These are phyloP conservation scores for Diospyros kaki DNA, from an alignment of 148 eudicot genomes.

Conservation along the genomic window DNA sequence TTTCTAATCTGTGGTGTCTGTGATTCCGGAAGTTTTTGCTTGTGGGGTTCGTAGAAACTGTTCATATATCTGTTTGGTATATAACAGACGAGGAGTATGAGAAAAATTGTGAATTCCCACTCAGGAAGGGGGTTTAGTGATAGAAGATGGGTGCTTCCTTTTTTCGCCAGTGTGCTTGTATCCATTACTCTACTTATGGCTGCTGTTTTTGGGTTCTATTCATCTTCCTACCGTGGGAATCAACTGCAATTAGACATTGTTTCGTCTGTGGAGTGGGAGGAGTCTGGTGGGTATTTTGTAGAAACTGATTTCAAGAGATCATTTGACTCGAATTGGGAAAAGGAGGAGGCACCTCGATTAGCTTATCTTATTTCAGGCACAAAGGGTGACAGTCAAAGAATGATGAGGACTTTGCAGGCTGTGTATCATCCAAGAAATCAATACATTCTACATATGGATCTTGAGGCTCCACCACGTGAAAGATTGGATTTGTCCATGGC, in stretches of 20 bases:
- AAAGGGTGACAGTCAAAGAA: conserved; percentile 74
- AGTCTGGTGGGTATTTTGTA: conserved; percentile 44
- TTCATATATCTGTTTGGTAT: not conserved
- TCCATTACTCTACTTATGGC: conserved; percentile 44
- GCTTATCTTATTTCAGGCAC: conserved; percentile 87
- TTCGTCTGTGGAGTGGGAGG: conserved; percentile 26
- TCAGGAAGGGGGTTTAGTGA: conserved; percentile 53
- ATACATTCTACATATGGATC: conserved; percentile 75
- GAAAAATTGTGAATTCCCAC: conserved; percentile 50
- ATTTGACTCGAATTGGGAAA: conserved; percentile 15
- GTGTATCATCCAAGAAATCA: conserved; percentile 85
- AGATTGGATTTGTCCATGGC: conserved; percentile 66
- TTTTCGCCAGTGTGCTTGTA: conserved; percentile 52
- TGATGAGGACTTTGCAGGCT: conserved; percentile 75
- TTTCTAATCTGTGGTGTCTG: too few species aligned
- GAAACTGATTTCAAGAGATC: conserved; percentile 55
- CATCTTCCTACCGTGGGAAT: conserved; percentile 41
- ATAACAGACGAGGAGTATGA: conserved; percentile 34
- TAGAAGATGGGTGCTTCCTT: conserved; percentile 65
- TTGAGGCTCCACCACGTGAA: conserved; percentile 78
- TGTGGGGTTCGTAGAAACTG: not conserved
- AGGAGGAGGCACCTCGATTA: conserved; percentile 53
- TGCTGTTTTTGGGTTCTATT: conserved; percentile 41
- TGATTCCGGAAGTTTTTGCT: not conserved
- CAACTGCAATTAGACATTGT: conserved; percentile 29